These are phyloP conservation scores for Beauveria sp. DNA, from an alignment of 2,329 filamentous ascomycete species.

Conservation along the genomic window DNA sequence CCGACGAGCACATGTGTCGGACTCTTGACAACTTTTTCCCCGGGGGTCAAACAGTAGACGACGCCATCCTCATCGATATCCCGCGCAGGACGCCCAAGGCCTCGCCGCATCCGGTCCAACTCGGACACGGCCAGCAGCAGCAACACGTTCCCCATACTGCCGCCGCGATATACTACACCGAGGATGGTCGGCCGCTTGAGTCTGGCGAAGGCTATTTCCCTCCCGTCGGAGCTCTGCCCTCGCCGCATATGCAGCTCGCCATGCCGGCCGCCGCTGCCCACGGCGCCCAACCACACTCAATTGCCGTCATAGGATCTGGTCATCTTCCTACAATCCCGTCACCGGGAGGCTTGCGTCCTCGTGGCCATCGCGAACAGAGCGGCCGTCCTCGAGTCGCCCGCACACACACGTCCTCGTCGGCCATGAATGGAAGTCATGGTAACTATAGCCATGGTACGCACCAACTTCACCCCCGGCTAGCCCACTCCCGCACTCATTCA, in stretches of 20 bases:
- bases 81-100: conserved; percentile 73
- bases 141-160: conserved; percentile 31
- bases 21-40: conserved; percentile 79
- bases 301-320: conserved; percentile 73
- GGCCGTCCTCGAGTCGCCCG: conserved; percentile 55
- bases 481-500: conserved; percentile 52
- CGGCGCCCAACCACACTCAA: conserved; percentile 48
- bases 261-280: conserved; percentile 28
- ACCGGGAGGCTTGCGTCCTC: conserved; percentile 57
- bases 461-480: conserved; percentile 30
- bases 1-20: conserved; percentile 75
- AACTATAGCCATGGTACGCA: conserved; percentile 27
- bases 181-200: conserved; percentile 60
- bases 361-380: conserved; percentile 48
- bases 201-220: conserved; percentile 77
- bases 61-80: conserved; percentile 86
- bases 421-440: conserved; percentile 36
- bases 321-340: conserved; percentile 76
- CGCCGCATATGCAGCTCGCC: conserved; percentile 32
- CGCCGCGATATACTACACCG: conserved; percentile 46
- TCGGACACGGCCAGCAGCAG: not conserved
- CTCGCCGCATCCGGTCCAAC: conserved; percentile 50
- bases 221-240: conserved; percentile 45
- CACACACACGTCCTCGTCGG: conserved; percentile 77
- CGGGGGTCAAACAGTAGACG: conserved; percentile 77